Evolutionary conservation across 1,284 basidiomycete genomes (phyloP), one percentile per base, ranked within the genome.

Genomic region (Jaminaea rosea): DNA sequence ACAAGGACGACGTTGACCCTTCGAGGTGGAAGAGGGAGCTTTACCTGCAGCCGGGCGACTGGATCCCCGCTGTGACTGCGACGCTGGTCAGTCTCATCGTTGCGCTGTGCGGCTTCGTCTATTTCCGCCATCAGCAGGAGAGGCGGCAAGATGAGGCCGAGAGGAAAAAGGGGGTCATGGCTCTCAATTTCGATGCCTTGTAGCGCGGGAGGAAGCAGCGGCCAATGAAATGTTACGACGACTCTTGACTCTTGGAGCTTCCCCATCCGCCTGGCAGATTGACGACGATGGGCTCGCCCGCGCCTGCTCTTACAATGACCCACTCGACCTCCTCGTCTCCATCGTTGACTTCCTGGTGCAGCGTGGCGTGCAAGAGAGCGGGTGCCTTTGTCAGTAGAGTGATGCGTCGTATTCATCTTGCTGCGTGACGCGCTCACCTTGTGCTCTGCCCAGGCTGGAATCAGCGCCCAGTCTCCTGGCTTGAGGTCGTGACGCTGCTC

Each of bases 141-240:
- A 92, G 90, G 87, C 80, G 87, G 58, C 91, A 93, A 72, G 92
- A 96, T 73, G 91, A 97, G 76, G 75, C 85, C 66, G 93, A 97
- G 76, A 76, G 90, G 57, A 80, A 88, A 67, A 80, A 85, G 58
- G 84, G 84, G 26, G 86, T 91, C 45, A 90, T 94, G 76, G 86
- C 89, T 65, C 94, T 97, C 76, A 97, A 97, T 68, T 96, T 96
- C 75, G 90, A 93, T 74, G 92, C 93, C 10, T 76, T 94, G 70
- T 94, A 67, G 49, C n/a, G n/a, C n/a, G n/a, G n/a, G n/a, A n/a
- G n/a, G n/a, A 10, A 46, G n/a, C n/a, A n/a, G n/a, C n/a, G n/a
- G n/a, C n/a, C n/a, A n/a, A n/a, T n/a, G n/a, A n/a, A n/a, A n/a
- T n/a, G n/a, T n/a, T n/a, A n/a, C n/a, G n/a, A n/a, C 39, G 13